Evolutionary conservation across 2,329 filamentous ascomycete genomes (phyloP).

Genomic region (Paraphoma sp.): DNA sequence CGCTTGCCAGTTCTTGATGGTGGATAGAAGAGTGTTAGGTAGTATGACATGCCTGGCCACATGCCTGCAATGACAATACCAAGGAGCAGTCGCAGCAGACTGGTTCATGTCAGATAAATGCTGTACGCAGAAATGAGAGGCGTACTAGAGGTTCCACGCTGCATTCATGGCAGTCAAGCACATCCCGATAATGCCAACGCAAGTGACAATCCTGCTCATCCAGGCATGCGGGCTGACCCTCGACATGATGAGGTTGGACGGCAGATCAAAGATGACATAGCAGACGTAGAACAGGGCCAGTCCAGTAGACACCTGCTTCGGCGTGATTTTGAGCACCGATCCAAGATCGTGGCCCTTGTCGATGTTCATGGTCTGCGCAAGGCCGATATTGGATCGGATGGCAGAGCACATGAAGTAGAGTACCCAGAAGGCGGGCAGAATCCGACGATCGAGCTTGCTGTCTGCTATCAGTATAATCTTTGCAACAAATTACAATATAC

Average conservation of each 20-base stretch:
- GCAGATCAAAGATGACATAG: constrained; percentile 88
- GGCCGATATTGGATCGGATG: constrained; percentile 88
- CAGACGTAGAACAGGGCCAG: constrained; percentile 90
- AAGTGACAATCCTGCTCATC: constrained; percentile 91
- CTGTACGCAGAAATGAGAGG: constrained; percentile 11
- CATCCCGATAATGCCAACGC: constrained; percentile 81
- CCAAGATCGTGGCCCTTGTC: constrained; percentile 75
- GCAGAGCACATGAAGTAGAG: constrained; percentile 93
- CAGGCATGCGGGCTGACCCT: constrained; percentile 82
- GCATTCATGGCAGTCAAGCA: constrained; percentile 83
- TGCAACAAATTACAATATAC: constrained; percentile 4
- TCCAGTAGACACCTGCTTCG: constrained; percentile 82
- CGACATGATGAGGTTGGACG: constrained; percentile 89
- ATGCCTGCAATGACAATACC: constrained; percentile 90
- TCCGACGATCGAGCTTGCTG: constrained; percentile 65
- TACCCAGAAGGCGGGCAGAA: constrained; percentile 80
- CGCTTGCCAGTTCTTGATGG: constrained; percentile 85
- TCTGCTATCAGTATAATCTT: too few species aligned
- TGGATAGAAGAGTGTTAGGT: constrained; percentile 89
- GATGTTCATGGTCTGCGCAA: constrained; percentile 93
- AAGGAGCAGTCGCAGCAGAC: constrained; percentile 81
- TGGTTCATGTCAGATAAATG: constrained; percentile 6
- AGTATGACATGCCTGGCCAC: constrained; percentile 96
- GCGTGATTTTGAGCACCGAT: constrained; percentile 70
- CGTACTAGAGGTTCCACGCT: constrained; percentile 83